Conservation (phyloP, 345 rosid species). For the Citrus sinensis region DNA sequence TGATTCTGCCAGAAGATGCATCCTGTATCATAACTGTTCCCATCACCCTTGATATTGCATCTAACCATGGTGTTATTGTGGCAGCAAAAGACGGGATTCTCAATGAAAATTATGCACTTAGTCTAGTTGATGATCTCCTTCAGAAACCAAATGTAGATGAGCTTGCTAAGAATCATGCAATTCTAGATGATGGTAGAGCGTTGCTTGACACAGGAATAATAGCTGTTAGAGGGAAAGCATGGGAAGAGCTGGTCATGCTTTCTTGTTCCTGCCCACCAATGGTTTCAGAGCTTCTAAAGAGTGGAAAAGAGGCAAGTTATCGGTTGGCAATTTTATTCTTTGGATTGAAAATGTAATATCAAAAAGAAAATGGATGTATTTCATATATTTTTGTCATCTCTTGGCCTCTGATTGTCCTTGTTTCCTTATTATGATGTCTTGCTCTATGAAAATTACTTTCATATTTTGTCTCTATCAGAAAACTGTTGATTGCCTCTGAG, state of each 20-base stretch:
- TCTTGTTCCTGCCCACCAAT: conserved; percentile 72
- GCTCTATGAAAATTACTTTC: background rate
- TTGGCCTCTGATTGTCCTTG: background rate
- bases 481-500: background rate
- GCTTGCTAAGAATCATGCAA: conserved; percentile 65
- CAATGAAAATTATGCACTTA: conserved; percentile 37
- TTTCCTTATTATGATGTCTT: background rate
- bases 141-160: conserved; percentile 84
- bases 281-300: conserved; percentile 62
- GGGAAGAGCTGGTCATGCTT: conserved; percentile 75
- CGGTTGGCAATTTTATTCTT: background rate
- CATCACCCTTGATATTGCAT: conserved; percentile 89
- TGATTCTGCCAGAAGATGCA: conserved; percentile 77
- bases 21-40: conserved; percentile 91
- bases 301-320: conserved; percentile 63
- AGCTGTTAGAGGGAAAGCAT: conserved; percentile 88
- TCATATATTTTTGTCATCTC: background rate
- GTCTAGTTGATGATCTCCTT: conserved; percentile 75
- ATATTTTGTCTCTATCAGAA: background rate
- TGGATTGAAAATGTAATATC: background rate
- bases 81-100: conserved; percentile 51
- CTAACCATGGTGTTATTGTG: conserved; percentile 93
- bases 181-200: conserved; percentile 83
- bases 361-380: background rate
- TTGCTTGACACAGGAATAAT: conserved; percentile 95